Evolutionary conservation across 257 asterid species (phyloP).

Genomic region (Lantana camara): DNA sequence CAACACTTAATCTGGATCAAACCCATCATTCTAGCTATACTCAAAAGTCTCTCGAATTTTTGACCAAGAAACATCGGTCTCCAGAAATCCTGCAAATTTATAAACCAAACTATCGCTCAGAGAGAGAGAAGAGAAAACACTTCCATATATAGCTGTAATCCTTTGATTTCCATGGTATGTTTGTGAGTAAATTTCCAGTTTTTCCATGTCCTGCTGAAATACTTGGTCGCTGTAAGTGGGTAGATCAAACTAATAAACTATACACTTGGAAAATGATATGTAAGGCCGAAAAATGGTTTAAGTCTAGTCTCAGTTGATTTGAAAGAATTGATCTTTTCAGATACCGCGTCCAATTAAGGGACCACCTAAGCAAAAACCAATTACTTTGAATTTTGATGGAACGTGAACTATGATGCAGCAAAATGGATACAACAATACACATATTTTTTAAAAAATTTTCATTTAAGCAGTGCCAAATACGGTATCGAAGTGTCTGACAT

Average conservation of each 20-base stretch:
- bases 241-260: not conserved
- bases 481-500: no score
- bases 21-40: constrained; percentile 9
- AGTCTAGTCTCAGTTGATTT: not conserved
- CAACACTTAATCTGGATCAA: constrained; percentile 7
- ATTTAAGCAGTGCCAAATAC: no score
- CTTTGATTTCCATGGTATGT: not conserved
- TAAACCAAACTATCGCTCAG: not conserved
- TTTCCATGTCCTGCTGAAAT: not conserved
- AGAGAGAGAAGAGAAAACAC: not conserved
- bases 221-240: not conserved
- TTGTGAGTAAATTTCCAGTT: not conserved
- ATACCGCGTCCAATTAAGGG: not conserved
- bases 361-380: no score
- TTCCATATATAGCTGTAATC: not conserved
- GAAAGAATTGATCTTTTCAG: not conserved
- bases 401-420: no score
- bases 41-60: not conserved
- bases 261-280: not conserved
- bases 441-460: no score
- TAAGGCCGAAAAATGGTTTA: not conserved
- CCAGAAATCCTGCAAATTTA: not conserved
- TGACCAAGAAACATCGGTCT: not conserved
- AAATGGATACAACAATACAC: no score
- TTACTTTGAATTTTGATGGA: no score